Evolutionary conservation across 139 green algal genomes (phyloP).

Genomic region (Spirogloea muscicola): DNA sequence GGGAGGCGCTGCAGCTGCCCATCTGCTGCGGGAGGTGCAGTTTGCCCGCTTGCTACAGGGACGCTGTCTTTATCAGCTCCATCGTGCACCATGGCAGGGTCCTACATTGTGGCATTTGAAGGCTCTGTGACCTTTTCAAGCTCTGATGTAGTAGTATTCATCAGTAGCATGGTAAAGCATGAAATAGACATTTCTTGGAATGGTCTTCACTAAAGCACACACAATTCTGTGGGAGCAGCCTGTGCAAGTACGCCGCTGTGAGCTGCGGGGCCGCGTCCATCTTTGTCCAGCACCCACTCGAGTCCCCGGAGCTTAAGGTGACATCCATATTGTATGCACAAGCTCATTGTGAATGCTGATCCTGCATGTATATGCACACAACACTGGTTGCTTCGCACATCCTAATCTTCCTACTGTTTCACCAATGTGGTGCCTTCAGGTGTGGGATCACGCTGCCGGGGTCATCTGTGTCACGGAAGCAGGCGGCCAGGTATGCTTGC

Average conservation of each 20-base stretch:
- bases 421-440: background rate
- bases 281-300: slow-evolving; percentile 35
- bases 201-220: no score
- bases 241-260: slow-evolving; percentile 45
- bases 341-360: background rate
- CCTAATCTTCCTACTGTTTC: background rate
- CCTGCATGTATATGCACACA: background rate
- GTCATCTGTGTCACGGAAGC: slow-evolving; percentile 39
- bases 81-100: no score
- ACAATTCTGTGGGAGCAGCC: slow-evolving; percentile 2
- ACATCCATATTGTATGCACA: background rate
- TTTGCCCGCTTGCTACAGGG: no score
- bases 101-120: no score
- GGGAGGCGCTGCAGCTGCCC: slow-evolving; percentile 5
- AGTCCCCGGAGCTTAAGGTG: slow-evolving; percentile 3
- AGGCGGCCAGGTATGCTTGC: slow-evolving; percentile 15
- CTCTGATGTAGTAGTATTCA: no score
- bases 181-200: no score
- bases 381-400: background rate
- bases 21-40: slow-evolving; percentile 35
- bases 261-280: background rate
- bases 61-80: no score
- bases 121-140: no score
- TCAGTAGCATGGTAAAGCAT: no score
- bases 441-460: slow-evolving; percentile 41